Conservation (phyloP, 2,329 filamentous ascomycete species). For the Sclerotinia sclerotiorum region DNA sequence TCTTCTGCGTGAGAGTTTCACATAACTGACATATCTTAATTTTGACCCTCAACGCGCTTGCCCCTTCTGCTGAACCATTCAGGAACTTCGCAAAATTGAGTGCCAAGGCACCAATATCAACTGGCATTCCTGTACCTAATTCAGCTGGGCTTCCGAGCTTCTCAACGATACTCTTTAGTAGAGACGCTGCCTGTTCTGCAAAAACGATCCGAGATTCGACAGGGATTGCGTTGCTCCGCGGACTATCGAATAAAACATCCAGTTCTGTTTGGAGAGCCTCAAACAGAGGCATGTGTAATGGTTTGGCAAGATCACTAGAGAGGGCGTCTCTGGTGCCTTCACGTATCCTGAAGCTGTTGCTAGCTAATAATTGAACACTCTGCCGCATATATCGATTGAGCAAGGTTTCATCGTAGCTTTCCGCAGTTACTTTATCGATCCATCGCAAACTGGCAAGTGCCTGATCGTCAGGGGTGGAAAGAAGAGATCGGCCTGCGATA, state of each 20-base stretch:
- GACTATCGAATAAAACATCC: slow-evolving; percentile 60
- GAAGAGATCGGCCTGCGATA: slow-evolving; percentile 56
- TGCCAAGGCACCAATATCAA: slow-evolving; percentile 63
- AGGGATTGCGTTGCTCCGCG: slow-evolving; percentile 50
- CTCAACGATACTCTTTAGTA: slow-evolving; percentile 64
- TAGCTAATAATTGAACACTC: slow-evolving; percentile 65
- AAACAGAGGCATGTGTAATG: slow-evolving; percentile 62
- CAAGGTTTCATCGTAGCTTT: slow-evolving; percentile 60
- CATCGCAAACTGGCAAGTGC: slow-evolving; percentile 57
- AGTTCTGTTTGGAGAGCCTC: slow-evolving; percentile 65
- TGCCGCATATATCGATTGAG: slow-evolving; percentile 60
- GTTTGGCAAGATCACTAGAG: slow-evolving; percentile 62
- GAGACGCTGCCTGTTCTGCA: slow-evolving; percentile 64
- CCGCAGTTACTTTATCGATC: slow-evolving; percentile 57
- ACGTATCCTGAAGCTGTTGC: slow-evolving; percentile 61
- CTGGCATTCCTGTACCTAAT: slow-evolving; percentile 59
- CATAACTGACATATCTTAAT: slow-evolving; percentile 69
- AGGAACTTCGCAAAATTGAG: slow-evolving; percentile 68
- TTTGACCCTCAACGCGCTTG: slow-evolving; percentile 60
- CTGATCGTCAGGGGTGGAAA: slow-evolving; percentile 52
- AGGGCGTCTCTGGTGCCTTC: slow-evolving; percentile 67
- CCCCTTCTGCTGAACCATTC: slow-evolving; percentile 56
- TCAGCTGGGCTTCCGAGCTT: slow-evolving; percentile 63
- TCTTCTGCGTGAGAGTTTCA: slow-evolving; percentile 63
- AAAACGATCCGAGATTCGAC: slow-evolving; percentile 64